Percentiles rank a stretch among this genome's conserved stretches.
Conservation (phyloP, 768 basidiomycete species). For the Agaricus subrufescens region DNA sequence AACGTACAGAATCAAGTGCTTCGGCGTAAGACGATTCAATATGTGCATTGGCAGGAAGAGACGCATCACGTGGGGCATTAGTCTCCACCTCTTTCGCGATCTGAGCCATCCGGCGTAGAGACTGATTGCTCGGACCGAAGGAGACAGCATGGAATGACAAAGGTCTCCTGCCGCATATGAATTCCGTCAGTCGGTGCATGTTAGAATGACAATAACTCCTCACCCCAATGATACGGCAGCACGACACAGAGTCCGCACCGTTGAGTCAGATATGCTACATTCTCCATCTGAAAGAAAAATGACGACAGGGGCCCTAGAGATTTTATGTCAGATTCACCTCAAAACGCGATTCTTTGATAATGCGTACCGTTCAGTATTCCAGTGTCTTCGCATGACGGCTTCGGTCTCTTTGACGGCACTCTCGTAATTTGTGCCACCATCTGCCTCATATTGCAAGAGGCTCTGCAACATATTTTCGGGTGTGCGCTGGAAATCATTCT, state of each 20-base stretch:
- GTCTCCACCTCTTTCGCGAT: conserved; percentile 47
- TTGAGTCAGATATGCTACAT: conserved; percentile 33
- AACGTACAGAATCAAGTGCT: conserved; percentile 47
- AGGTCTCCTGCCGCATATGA: conserved; percentile 34
- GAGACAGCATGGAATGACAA: conserved; percentile 57
- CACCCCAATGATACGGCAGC: conserved; percentile 40
- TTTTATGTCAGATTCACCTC: not conserved
- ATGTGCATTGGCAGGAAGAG: conserved; percentile 14
- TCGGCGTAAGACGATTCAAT: conserved; percentile 40
- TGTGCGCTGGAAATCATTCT: conserved; percentile 42
- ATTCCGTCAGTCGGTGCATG: not conserved
- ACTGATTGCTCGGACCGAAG: conserved; percentile 34
- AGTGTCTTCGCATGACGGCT: conserved; percentile 35
- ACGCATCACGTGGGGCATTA: conserved; percentile 24
- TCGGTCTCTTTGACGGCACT: conserved; percentile 33
- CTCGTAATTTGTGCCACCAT: conserved; percentile 39
- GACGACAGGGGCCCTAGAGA: conserved; percentile 39
- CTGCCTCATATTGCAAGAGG: conserved; percentile 26
- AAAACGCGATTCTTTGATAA: too few relatives aligned
- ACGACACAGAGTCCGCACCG: conserved; percentile 37
- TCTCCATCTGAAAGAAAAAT: conserved; percentile 59
- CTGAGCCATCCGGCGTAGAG: conserved; percentile 44
- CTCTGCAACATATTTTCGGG: conserved; percentile 38
- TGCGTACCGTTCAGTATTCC: conserved; percentile 46
- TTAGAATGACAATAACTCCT: not conserved